These are phyloP conservation scores for Polysphondylium violaceum DNA, from an alignment of 78 protist species.

Conservation along the genomic window DNA sequence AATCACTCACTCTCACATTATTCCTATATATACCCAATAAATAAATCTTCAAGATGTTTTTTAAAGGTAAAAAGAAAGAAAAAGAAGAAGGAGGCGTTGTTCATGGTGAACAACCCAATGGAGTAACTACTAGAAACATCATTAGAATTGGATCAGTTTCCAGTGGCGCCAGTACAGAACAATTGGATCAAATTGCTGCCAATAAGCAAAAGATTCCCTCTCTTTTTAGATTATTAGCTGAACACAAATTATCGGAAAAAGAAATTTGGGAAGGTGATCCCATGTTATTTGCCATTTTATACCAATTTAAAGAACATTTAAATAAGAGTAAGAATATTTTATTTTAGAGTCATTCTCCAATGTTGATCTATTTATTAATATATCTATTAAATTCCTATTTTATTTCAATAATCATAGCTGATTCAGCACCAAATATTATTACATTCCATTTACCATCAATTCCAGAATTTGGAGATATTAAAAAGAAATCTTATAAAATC, in stretches of 20 bases:
- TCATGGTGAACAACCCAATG: background rate
- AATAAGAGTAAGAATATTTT: conserved; percentile 24
- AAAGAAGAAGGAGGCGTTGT: too few species aligned
- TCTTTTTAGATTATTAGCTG: conserved; percentile 75
- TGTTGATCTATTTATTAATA: background rate
- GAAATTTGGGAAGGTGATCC: conserved; percentile 82
- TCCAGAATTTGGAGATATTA: conserved; percentile 59
- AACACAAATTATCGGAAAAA: conserved; percentile 67
- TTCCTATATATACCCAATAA: background rate
- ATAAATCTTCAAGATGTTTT: background rate
- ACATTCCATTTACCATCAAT: conserved; percentile 67
- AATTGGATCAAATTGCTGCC: conserved; percentile 64
- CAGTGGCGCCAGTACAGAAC: conserved; percentile 40
- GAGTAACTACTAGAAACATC: background rate
- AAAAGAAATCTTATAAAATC: conserved; percentile 67
- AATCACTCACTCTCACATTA: background rate
- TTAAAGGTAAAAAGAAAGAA: conserved; percentile 17
- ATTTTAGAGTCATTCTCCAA: too few species aligned
- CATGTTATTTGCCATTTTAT: conserved; percentile 50
- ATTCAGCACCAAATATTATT: conserved; percentile 64
- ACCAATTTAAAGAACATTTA: conserved; percentile 76
- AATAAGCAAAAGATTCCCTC: conserved; percentile 72
- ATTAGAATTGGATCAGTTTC: conserved; percentile 45
- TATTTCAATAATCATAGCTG: conserved; percentile 30
- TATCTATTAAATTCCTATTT: background rate